These are phyloP conservation scores for Monascus ruber DNA, from an alignment of 2,329 filamentous ascomycete genomes.

Conservation along the genomic window DNA sequence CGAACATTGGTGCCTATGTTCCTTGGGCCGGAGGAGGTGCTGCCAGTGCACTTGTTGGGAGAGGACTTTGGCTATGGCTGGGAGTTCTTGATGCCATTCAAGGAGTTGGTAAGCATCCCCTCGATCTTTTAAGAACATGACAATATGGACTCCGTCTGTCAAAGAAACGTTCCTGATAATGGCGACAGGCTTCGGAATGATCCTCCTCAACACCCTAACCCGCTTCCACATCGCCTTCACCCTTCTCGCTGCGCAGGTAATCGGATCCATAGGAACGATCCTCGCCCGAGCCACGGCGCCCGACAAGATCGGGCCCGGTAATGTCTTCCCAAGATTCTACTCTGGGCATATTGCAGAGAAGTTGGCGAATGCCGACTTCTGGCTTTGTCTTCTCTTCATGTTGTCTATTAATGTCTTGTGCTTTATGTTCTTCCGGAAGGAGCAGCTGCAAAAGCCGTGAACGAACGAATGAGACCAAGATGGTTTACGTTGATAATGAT, in stretches of 20 bases:
- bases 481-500: no score
- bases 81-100: slow-evolving; percentile 50
- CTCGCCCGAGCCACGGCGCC: slow-evolving; percentile 46
- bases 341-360: slow-evolving; percentile 5
- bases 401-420: slow-evolving; percentile 45
- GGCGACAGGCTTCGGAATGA: slow-evolving; percentile 42
- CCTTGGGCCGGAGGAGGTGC: slow-evolving; percentile 45
- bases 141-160: background rate
- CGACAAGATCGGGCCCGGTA: slow-evolving; percentile 44
- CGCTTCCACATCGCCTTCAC: slow-evolving; percentile 42
- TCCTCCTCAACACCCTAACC: slow-evolving; percentile 49
- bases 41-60: slow-evolving; percentile 41
- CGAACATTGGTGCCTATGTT: slow-evolving; percentile 44
- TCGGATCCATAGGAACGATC: slow-evolving; percentile 48
- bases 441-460: slow-evolving; percentile 14
- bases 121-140: background rate
- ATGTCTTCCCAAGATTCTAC: slow-evolving; percentile 46
- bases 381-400: slow-evolving; percentile 36
- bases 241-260: slow-evolving; percentile 38
- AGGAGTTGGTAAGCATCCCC: slow-evolving; percentile 37
- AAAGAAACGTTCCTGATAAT: background rate
- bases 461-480: no score
- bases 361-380: slow-evolving; percentile 9
- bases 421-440: slow-evolving; percentile 36
- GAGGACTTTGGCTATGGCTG: slow-evolving; percentile 50